These are phyloP conservation scores for Stachybotrys chlorohalonatus DNA, from an alignment of 2,329 filamentous ascomycete species.

Conservation along the genomic window DNA sequence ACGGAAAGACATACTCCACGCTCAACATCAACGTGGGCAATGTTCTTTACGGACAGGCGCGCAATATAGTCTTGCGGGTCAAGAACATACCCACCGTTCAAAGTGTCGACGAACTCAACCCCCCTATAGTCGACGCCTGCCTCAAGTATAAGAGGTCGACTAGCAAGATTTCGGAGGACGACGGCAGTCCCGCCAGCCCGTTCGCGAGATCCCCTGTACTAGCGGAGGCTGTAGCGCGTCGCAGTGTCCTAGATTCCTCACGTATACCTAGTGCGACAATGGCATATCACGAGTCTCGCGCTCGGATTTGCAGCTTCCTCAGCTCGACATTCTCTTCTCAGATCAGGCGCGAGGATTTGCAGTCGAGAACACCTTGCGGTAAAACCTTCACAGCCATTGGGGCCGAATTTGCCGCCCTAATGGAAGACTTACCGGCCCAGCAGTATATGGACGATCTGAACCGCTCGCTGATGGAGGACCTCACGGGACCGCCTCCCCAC, in stretches of 20 bases:
- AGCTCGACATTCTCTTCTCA: constrained; percentile 13
- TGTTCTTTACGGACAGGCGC: constrained; percentile 52
- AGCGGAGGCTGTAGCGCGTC: background rate
- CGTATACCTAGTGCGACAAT: constrained; percentile 22
- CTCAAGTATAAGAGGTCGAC: constrained; percentile 20
- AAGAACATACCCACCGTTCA: constrained; percentile 11
- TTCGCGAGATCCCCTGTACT: too few relatives aligned
- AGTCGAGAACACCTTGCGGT: too few relatives aligned
- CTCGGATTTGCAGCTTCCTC: constrained; percentile 40
- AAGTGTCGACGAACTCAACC: constrained; percentile 1
- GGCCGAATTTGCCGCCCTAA: constrained; percentile 18
- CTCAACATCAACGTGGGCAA: constrained; percentile 37
- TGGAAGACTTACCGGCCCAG: constrained; percentile 23
- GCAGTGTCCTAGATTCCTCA: constrained; percentile 10
- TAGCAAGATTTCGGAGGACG: background rate
- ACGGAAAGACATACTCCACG: constrained; percentile 7
- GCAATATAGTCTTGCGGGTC: constrained; percentile 41
- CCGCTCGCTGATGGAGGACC: constrained; percentile 37
- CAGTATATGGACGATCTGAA: constrained; percentile 29
- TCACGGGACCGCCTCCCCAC: constrained; percentile 29
- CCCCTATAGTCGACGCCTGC: constrained; percentile 19
- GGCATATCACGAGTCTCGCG: constrained; percentile 44
- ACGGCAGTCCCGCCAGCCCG: too few relatives aligned
- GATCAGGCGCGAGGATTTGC: too few relatives aligned
- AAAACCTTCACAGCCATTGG: constrained; percentile 3